Evolutionary conservation across 2,329 filamentous ascomycete genomes (phyloP), one percentile per base, ranked within the genome.

Genomic region (Pestalotiopsis sp.): DNA sequence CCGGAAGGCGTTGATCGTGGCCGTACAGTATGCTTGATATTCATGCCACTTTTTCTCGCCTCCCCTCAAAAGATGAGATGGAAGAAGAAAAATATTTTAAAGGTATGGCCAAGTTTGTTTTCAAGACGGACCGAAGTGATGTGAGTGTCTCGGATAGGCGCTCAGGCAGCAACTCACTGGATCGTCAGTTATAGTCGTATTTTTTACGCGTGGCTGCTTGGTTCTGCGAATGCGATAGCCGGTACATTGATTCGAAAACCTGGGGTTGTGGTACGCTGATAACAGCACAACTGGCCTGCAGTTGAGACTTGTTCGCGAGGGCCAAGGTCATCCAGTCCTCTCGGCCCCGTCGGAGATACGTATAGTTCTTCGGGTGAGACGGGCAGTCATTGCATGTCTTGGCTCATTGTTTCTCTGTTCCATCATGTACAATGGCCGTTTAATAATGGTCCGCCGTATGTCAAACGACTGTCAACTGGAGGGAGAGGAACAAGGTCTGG

Each of bases 91-190:
- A 6, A 45, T 36, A 36, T 36, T 6, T 9, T 2, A 6, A 36
- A 36, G 31, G 31, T 36, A 36, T 36, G 14, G 45, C 23, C 62
- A 52, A 65, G 67, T 65, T 71, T 68, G 70, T 67, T 74, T 71
- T 70, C 71, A 57, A 72, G 76, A 76, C 71, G 74, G 75, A 70
- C 75, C 76, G 74, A 75, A 74, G 71, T 64, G 20, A 72, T 69
- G 73, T 71, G 73, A 70, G 69, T 75, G 70, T 75, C 73, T 76
- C 74, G 73, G 74, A 68, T 72, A 67, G 69, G 66, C 74, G 69
- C 70, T 69, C 74, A 20, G 66, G 56, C 73, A 67, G 65, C 67
- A 71, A 59, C 58, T 69, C 71, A 72, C 69, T 71, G 69, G 56
- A 61, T 60, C 20, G 45, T 49, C 12, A 73, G 45, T 57, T 27